Percentiles rank a stretch among this genome's conserved stretches.
Conservation (phyloP, 805 yeast genomes). For the Yarrowia sp. region DNA sequence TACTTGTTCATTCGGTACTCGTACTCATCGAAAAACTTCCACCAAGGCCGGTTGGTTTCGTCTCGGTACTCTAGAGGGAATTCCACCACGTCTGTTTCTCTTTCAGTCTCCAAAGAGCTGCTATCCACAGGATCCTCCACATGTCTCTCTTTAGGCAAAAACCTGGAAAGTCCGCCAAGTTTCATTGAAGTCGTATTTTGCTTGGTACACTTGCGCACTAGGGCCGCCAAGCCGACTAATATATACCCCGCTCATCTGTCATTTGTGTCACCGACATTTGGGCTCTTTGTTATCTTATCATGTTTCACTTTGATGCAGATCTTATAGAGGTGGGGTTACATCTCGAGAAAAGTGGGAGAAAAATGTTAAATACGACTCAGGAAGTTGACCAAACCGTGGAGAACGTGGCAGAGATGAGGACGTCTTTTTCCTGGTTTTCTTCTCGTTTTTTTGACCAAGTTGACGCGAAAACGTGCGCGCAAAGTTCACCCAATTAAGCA, state of each 20-base stretch:
- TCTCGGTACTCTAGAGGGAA: constrained; percentile 1
- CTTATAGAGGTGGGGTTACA: background rate
- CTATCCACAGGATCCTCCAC: background rate
- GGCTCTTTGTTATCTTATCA: background rate
- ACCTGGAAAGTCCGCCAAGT: background rate
- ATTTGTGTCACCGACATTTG: background rate
- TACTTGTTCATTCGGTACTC: constrained; percentile 11
- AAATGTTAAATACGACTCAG: no score
- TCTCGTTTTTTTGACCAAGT: background rate
- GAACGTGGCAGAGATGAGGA: no score
- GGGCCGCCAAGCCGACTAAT: background rate
- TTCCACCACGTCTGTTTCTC: background rate
- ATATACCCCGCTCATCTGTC: background rate
- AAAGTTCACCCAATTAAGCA: background rate
- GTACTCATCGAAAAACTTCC: constrained; percentile 38
- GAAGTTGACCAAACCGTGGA: no score
- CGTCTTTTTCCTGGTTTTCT: no score
- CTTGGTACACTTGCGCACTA: no score
- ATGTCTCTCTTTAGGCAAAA: background rate
- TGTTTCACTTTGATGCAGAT: no score
- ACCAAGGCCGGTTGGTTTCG: background rate
- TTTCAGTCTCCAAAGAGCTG: background rate
- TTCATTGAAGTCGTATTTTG: background rate
- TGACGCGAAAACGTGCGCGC: background rate
- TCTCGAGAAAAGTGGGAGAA: background rate